These are phyloP conservation scores for Funneliformis caledonium DNA, from an alignment of 371 early-diverging fungal genomes.

Conservation along the genomic window DNA sequence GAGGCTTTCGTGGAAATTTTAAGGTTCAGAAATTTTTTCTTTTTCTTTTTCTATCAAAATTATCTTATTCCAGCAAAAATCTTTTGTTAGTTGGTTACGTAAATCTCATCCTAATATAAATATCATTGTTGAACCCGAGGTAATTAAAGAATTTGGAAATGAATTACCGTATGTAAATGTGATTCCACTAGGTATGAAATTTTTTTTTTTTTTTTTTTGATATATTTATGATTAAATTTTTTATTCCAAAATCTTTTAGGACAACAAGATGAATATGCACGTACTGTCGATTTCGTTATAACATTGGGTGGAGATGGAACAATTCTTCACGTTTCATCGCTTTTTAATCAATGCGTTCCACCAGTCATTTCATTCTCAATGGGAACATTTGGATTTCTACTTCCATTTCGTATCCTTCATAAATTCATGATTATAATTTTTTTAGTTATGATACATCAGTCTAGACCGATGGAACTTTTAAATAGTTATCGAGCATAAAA, in stretches of 20 bases:
- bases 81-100: conserved; percentile 64
- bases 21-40: conserved; percentile 49
- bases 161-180: conserved; percentile 64
- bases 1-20: conserved; percentile 71
- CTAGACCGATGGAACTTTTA: conserved; percentile 31
- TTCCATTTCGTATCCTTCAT: conserved; percentile 69
- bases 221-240: neutral
- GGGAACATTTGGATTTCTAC: conserved; percentile 91
- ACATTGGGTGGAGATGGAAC: conserved; percentile 98
- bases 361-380: conserved; percentile 92
- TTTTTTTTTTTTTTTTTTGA: neutral
- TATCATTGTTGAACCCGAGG: conserved; percentile 71
- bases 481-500: no score
- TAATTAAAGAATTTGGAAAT: conserved; percentile 59
- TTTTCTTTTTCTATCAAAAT: neutral
- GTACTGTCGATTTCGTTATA: conserved; percentile 83
- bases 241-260: neutral
- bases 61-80: neutral
- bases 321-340: conserved; percentile 84
- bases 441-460: no score
- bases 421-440: neutral
- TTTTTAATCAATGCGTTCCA: conserved; percentile 82
- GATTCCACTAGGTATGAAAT: conserved; percentile 56
- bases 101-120: conserved; percentile 60
- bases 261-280: conserved; percentile 53